A percentile compares a stretch with the other conserved stretches of the same genome.
These are phyloP conservation scores for Magnaporthiopsis poae DNA, from an alignment of 2,329 filamentous ascomycete genomes.

Conservation along the genomic window DNA sequence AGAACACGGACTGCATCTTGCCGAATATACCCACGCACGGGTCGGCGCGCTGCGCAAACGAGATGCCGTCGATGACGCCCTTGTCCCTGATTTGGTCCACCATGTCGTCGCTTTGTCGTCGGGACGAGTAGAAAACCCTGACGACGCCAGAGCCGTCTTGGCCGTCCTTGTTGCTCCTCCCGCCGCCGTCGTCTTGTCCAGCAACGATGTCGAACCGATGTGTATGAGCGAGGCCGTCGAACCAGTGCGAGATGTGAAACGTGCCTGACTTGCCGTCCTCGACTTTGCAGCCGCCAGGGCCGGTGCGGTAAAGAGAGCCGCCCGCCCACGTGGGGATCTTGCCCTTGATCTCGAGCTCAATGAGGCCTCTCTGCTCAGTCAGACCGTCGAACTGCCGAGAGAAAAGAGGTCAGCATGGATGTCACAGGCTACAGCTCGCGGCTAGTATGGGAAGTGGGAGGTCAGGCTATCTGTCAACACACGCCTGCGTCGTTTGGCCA, in stretches of 20 bases:
- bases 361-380: conserved; percentile 54
- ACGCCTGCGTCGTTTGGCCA: conserved; percentile 16
- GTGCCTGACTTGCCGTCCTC: conserved; percentile 49
- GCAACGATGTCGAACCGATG: conserved; percentile 60
- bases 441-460: neutral
- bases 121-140: conserved; percentile 60
- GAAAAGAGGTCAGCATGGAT: neutral
- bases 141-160: conserved; percentile 9
- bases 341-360: conserved; percentile 55
- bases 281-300: conserved; percentile 33
- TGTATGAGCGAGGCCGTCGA: conserved; percentile 63
- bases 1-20: conserved; percentile 38
- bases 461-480: conserved; percentile 1
- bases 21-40: conserved; percentile 64
- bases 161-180: conserved; percentile 14
- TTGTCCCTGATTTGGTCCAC: conserved; percentile 50
- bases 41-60: conserved; percentile 63
- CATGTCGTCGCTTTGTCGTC: conserved; percentile 54
- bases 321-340: conserved; percentile 61
- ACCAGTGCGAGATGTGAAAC: conserved; percentile 64
- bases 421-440: too few species aligned
- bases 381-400: conserved; percentile 54
- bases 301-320: conserved; percentile 64
- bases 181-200: conserved; percentile 18
- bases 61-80: conserved; percentile 46